Conservation (phyloP, 78 protist genomes). For the slime mould (Dictyostelium discoideum) region DNA sequence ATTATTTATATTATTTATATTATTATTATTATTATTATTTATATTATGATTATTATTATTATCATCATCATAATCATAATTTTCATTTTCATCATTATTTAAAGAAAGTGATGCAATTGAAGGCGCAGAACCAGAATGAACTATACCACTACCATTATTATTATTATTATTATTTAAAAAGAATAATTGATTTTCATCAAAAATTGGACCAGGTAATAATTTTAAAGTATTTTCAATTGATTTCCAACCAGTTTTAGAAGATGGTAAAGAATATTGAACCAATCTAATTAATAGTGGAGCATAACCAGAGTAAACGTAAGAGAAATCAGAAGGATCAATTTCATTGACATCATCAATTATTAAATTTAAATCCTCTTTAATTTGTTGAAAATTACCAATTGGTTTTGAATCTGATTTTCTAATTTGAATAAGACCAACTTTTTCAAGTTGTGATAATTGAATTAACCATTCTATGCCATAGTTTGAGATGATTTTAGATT, state of each 20-base stretch:
- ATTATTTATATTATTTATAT: background rate
- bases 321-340: constrained; percentile 67
- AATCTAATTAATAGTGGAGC: constrained; percentile 91
- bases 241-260: constrained; percentile 17
- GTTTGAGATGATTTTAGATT: constrained; percentile 64
- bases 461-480: constrained; percentile 17
- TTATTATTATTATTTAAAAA: background rate
- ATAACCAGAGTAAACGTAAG: constrained; percentile 89
- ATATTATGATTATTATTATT: background rate
- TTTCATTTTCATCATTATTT: background rate
- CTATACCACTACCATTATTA: background rate
- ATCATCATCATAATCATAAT: too few species aligned
- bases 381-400: background rate
- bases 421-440: background rate
- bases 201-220: constrained; percentile 42
- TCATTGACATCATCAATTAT: constrained; percentile 83
- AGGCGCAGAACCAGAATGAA: background rate
- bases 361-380: constrained; percentile 56
- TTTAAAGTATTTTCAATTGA: constrained; percentile 37
- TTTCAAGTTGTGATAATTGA: constrained; percentile 1
- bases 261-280: constrained; percentile 60
- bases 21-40: background rate
- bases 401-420: background rate
- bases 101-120: constrained; percentile 10
- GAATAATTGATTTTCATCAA: constrained; percentile 26